Base-by-base conservation (phyloP, 177 flowering plant species). In the Vitis hybrid region DNA sequence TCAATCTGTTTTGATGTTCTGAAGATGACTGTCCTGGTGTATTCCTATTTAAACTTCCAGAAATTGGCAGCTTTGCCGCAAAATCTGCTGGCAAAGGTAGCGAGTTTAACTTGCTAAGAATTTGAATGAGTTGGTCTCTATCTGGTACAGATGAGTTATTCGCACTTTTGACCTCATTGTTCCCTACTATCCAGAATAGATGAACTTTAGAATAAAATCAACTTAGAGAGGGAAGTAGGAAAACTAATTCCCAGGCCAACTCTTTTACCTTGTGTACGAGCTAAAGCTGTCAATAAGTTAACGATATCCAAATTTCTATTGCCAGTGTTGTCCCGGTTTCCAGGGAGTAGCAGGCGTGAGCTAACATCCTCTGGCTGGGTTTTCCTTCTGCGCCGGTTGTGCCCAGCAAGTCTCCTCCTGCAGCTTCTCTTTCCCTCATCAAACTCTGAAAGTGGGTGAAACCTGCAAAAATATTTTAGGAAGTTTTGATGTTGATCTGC, bases 341-440 rank as follows among this genome's bases (percentile, higher is more conserved):
- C 88, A 57, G 88, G 76, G 46, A 80, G 69, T 10, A 81, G 30
- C 58, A 78, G 50, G 59, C 78, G 75, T 13, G 92, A 80, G 63
- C 88, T 75, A 64, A 80, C 80, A 70, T 94, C 98, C 48, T 91
- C 97, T 5, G 92, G 89, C 73, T 90, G 98, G 27, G 97, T 88
- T 81, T 95, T 95, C 83, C 99, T 84, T 66, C 99, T 88, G 18
- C 99, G 76, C 62, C 92, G 80, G 68, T 95, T 95, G 69, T 95
- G 99, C 65, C 98, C 99, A 15, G 98, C 97, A 74, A 95, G 92
- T 66, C 99, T 86, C 3, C 98, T 87, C 81, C 99, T 83, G 78
- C 99, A 95, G 72, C 99, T 95, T 76, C 99, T 78, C 80, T 95
- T 95, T 9, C 99, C 99, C 77, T 95, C 97, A 68, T 95, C 99